Evolutionary conservation across 495 filamentous ascomycete genomes (phyloP).

Genomic region (Talaromyces proteolyticus): DNA sequence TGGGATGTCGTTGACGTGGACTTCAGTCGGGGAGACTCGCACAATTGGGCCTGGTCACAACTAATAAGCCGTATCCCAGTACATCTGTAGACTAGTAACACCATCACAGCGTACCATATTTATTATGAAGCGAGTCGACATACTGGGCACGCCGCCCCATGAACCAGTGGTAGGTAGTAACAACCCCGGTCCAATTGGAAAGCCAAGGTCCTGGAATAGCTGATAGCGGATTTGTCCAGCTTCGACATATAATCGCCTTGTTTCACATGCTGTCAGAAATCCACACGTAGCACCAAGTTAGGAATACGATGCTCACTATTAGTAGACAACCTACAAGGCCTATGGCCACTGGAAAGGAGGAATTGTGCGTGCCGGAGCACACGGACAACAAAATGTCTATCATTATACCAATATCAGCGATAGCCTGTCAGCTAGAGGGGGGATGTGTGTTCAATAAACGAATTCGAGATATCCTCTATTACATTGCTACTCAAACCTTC

Average conservation of each 20-base stretch:
- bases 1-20: conserved; percentile 4
- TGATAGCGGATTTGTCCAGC: conserved; percentile 9
- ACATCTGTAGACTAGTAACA: no score
- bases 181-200: conserved; percentile 27
- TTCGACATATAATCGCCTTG: not conserved
- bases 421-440: no score
- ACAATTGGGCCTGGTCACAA: conserved; percentile 6
- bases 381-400: not conserved
- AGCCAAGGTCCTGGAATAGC: conserved; percentile 18
- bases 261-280: not conserved
- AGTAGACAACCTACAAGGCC: not conserved
- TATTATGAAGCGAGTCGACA: conserved; percentile 32
- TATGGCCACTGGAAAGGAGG: not conserved
- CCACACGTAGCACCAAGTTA: not conserved
- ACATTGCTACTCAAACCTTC: no score
- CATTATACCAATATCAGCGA: no score
- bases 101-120: conserved; percentile 35
- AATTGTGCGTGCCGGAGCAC: not conserved
- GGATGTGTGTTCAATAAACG: no score
- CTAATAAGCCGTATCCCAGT: not conserved
- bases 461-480: no score
- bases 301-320: not conserved
- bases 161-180: conserved; percentile 25
- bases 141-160: conserved; percentile 23
- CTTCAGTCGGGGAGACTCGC: conserved; percentile 5